Conservation (phyloP, 768 basidiomycete genomes). For the Tylopilus rubrobrunneus region DNA sequence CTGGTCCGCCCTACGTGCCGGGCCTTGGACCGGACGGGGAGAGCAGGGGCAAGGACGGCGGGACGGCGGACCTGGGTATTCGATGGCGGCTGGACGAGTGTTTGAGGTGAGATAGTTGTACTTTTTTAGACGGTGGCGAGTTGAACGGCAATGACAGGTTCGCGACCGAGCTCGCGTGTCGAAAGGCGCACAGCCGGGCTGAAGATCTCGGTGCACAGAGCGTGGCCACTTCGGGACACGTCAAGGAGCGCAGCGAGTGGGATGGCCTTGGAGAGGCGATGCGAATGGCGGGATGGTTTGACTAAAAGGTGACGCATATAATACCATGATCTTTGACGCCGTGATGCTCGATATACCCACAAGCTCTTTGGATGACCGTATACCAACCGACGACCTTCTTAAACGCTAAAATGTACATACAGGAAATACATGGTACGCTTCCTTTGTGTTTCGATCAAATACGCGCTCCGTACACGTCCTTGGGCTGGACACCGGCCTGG, state of each 20-base stretch:
- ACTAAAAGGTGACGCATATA: slow-evolving; percentile 24
- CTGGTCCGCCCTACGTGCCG: slow-evolving; percentile 76
- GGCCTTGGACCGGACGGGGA: slow-evolving; percentile 13
- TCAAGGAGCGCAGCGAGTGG: slow-evolving; percentile 50
- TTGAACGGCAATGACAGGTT: slow-evolving; percentile 46
- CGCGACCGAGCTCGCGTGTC: slow-evolving; percentile 77
- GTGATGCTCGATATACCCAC: neutral
- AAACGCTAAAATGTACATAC: neutral
- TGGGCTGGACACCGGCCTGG: slow-evolving; percentile 68
- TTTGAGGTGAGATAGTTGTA: slow-evolving; percentile 46
- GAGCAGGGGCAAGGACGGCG: slow-evolving; percentile 36
- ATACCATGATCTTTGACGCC: neutral
- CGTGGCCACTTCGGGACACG: slow-evolving; percentile 10
- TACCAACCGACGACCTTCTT: neutral
- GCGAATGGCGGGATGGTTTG: slow-evolving; percentile 73
- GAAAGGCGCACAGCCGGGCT: slow-evolving; percentile 45
- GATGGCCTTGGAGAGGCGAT: slow-evolving; percentile 71
- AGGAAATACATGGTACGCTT: neutral
- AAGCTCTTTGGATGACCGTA: neutral
- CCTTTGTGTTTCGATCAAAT: slow-evolving; percentile 30
- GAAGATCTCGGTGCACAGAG: slow-evolving; percentile 4
- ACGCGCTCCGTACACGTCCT: slow-evolving; percentile 77
- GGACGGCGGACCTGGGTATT: slow-evolving; percentile 34
- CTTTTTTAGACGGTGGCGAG: neutral
- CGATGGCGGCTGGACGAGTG: slow-evolving; percentile 83